A percentile compares a stretch with the other conserved stretches of the same genome.
Evolutionary conservation across 257 asterid species (phyloP).

Genomic region (Anisodus tanguticus): DNA sequence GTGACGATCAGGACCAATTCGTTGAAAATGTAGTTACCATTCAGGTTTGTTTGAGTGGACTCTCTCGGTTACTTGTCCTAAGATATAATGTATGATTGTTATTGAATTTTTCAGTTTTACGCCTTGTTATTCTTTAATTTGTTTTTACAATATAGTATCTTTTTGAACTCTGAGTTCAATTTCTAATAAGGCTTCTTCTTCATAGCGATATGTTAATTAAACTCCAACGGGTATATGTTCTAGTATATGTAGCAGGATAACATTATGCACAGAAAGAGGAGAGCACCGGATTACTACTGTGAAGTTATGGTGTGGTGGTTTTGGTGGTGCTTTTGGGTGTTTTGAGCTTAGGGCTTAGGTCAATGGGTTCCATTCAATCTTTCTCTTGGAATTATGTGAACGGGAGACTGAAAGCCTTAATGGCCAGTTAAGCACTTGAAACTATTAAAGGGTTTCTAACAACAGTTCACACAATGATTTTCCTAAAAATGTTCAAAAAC

Average conservation of each 20-base stretch:
- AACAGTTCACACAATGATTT: constrained; percentile 13
- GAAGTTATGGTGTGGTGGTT: neutral
- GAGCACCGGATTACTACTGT: neutral
- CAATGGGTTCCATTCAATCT: constrained; percentile 15
- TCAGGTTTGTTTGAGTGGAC: constrained; percentile 54
- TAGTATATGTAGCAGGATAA: neutral
- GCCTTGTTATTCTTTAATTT: neutral
- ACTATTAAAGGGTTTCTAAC: neutral
- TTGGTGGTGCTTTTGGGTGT: neutral
- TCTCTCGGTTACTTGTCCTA: neutral
- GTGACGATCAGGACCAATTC: constrained; percentile 52
- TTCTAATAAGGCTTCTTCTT: constrained; percentile 17
- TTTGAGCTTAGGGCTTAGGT: neutral
- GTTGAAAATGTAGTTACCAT: constrained; percentile 72
- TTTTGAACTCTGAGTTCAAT: neutral
- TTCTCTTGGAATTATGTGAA: neutral
- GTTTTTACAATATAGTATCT: neutral
- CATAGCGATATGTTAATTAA: neutral
- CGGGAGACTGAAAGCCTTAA: neutral
- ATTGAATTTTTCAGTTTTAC: neutral
- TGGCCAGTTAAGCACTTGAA: neutral
- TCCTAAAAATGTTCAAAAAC: neutral
- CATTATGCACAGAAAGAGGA: neutral
- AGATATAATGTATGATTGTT: neutral
- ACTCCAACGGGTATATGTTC: constrained; percentile 12